Conservation (phyloP, 2,329 filamentous ascomycete genomes). For the Penicillium sp. region DNA sequence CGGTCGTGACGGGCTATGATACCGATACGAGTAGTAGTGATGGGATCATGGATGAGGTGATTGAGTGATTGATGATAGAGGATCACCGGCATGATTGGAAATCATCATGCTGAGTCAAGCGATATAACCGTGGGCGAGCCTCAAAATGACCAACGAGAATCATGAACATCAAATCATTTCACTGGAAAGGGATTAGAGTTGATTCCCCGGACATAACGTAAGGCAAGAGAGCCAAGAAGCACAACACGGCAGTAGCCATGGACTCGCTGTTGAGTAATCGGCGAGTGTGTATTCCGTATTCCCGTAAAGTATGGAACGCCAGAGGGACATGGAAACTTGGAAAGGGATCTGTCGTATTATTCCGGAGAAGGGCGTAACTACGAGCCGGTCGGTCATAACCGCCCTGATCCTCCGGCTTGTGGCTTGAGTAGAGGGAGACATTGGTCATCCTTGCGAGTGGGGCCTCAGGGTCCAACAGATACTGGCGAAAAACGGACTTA, state of each 20-base stretch:
- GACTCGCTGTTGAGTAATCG: slow-evolving; percentile 1
- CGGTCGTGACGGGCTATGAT: not conserved
- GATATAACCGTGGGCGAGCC: not conserved
- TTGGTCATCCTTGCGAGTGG: slow-evolving; percentile 15
- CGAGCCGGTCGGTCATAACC: slow-evolving; percentile 11
- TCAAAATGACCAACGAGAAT: not conserved
- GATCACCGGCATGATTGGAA: slow-evolving; percentile 6
- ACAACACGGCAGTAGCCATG: too few relatives aligned
- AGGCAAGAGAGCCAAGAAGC: not conserved
- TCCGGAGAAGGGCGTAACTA: slow-evolving; percentile 11
- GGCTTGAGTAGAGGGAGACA: slow-evolving; percentile 4
- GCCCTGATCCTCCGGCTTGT: not conserved
- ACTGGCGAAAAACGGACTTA: slow-evolving; percentile 16
- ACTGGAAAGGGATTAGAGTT: not conserved
- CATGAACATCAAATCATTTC: too few relatives aligned
- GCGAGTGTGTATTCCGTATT: not conserved
- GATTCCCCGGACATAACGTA: not conserved
- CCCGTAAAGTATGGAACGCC: not conserved
- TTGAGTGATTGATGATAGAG: slow-evolving; percentile 6
- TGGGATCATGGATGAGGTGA: slow-evolving; percentile 7
- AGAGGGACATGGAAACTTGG: slow-evolving; percentile 1
- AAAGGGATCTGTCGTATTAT: not conserved
- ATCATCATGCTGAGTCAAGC: slow-evolving; percentile 7
- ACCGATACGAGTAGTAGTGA: not conserved
- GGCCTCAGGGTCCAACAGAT: slow-evolving; percentile 12